phyloP scores from a whole-genome alignment of 805 yeast species.

The Kazachstania psychrophila region DNA sequence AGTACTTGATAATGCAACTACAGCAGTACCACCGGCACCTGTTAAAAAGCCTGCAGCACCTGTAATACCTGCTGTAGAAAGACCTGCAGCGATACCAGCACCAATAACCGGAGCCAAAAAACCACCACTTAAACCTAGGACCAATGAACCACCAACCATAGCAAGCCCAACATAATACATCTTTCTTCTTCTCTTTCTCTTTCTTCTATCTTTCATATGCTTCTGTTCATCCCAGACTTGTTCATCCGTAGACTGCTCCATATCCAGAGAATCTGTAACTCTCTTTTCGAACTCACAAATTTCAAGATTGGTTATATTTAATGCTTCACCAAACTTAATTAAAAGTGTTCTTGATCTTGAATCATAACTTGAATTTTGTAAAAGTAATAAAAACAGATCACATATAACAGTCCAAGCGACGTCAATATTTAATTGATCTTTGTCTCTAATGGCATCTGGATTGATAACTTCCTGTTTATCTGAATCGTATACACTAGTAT shows the following conservation, averaged over 20 bases:
- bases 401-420: constrained; percentile 91
- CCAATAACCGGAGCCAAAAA: constrained; percentile 95
- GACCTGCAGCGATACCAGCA: constrained; percentile 95
- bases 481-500: too few relatives aligned
- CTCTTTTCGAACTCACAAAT: constrained; percentile 83
- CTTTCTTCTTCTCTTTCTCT: constrained; percentile 53
- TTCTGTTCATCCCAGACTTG: constrained; percentile 67
- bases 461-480: constrained; percentile 21
- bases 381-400: constrained; percentile 70
- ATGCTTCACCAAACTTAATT: constrained; percentile 50
- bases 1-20: constrained; percentile 86
- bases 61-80: constrained; percentile 85
- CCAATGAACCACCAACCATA: constrained; percentile 90
- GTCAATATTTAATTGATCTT: constrained; percentile 49
- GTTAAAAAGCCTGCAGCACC: constrained; percentile 93
- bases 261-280: constrained; percentile 80
- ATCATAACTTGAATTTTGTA: constrained; percentile 83
- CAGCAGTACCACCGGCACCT: constrained; percentile 93
- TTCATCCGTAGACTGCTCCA: constrained; percentile 67
- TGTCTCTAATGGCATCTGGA: constrained; percentile 29
- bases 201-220: constrained; percentile 63
- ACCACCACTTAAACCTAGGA: constrained; percentile 92
- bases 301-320: constrained; percentile 57
- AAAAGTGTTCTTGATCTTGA: constrained; percentile 79
- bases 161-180: constrained; percentile 88